These are phyloP conservation scores for Clavispora vitiphila DNA, from an alignment of 805 yeast species.

Conservation along the genomic window DNA sequence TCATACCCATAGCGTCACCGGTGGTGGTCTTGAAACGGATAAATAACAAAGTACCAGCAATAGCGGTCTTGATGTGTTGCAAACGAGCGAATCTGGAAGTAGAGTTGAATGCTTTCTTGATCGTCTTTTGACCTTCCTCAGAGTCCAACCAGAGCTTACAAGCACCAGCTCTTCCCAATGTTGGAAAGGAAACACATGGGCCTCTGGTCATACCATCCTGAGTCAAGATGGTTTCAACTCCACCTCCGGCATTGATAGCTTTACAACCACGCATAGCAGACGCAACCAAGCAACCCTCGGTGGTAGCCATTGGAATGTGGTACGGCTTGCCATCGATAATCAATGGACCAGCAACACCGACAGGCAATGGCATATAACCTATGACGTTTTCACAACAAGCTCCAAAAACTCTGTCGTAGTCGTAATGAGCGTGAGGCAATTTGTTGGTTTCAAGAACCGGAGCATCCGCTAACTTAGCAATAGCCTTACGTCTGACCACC, in stretches of 20 bases:
- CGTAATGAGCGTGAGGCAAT: conserved; percentile 79
- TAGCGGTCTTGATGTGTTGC: conserved; percentile 84
- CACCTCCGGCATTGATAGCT: conserved; percentile 96
- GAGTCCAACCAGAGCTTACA: conserved; percentile 95
- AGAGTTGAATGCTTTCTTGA: conserved; percentile 89
- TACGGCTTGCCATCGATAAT: conserved; percentile 82
- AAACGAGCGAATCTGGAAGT: conserved; percentile 96
- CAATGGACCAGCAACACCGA: conserved; percentile 97
- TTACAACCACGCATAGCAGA: conserved; percentile 99
- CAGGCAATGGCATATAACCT: conserved; percentile 94
- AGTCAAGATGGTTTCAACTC: conserved; percentile 85
- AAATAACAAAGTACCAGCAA: conserved; percentile 86
- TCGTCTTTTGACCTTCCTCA: conserved; percentile 78
- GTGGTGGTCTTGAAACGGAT: conserved; percentile 97
- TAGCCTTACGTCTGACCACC: conserved; percentile 85
- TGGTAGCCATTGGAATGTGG: conserved; percentile 98
- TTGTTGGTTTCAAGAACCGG: conserved; percentile 68
- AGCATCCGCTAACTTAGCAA: conserved; percentile 76
- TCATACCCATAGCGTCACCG: conserved; percentile 99
- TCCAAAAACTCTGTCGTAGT: conserved; percentile 93
- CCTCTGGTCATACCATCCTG: conserved; percentile 99
- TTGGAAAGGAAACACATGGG: conserved; percentile 89
- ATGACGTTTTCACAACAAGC: conserved; percentile 99
- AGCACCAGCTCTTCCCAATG: conserved; percentile 83
- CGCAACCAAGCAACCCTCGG: conserved; percentile 98